Percentiles rank a stretch among this genome's conserved stretches.
These are phyloP conservation scores for Penicillium bovifimosum DNA, from an alignment of 495 filamentous ascomycete species.

Conservation along the genomic window DNA sequence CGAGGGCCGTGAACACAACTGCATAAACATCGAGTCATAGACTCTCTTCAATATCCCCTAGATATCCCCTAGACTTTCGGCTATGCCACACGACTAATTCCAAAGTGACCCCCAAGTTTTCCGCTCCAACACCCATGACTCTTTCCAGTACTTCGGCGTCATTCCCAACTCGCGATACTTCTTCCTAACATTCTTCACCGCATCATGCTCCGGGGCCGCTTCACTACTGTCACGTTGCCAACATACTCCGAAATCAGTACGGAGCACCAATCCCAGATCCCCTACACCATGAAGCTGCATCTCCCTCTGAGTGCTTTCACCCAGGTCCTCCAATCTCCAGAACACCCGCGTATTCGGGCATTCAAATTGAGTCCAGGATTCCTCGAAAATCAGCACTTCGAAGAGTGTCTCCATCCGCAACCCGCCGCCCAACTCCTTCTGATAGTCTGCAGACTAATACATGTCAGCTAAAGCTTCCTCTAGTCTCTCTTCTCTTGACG, in stretches of 20 bases:
- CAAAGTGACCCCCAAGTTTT: neutral
- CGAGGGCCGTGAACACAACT: too few relatives aligned
- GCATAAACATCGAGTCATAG: neutral
- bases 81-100: neutral
- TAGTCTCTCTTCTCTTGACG: neutral
- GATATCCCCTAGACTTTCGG: neutral
- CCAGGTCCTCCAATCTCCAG: neutral
- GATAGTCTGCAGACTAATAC: neutral
- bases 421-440: neutral
- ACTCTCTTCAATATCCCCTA: neutral
- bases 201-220: neutral
- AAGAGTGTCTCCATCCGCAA: neutral
- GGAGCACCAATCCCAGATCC: neutral
- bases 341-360: neutral
- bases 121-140: neutral
- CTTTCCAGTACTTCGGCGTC: neutral
- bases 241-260: too few relatives aligned
- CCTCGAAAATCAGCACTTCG: neutral
- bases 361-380: neutral
- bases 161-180: neutral
- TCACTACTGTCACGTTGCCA: too few relatives aligned
- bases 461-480: neutral
- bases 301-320: neutral
- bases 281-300: neutral
- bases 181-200: neutral